Base-by-base conservation (phyloP, 305 asterid genomes). In the Nicotiana rustica region DNA sequence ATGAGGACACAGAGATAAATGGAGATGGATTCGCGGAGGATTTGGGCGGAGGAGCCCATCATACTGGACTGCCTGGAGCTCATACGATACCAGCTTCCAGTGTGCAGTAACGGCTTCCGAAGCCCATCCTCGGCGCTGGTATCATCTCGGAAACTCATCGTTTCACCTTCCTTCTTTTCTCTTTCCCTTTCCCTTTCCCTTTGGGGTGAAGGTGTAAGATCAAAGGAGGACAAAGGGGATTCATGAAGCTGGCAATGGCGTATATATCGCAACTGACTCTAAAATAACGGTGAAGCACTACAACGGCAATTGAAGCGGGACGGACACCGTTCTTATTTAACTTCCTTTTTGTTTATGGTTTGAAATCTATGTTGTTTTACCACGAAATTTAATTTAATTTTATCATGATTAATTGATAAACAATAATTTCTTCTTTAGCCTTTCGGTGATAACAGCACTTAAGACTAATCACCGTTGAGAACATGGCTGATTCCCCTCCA, bases 41-140 rank as follows among this genome's bases (percentile, higher is more conserved):
- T 82, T 71, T 86, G 88, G 41, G 88, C 67, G 1, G 99, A 89
- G 14, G 97, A 91, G 75, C 89, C 86, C 90, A 93, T 82, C 25
- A 87, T 87, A 88, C 95, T 91, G 83, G 94, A 90, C 77, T 89
- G 94, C 35, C 96, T 88, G 59, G 94, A 89, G 7, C 93, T 89
- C 93, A 92, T 87, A 12, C 97, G 91, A 83, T 95, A 95, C 99
- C 99, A 95, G 84, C 99, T 95, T 21, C 98, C 98, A 0, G 97
- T 95, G 82, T 94, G 97, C 80, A 95, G 67, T 41, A 95, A 85
- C 67, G 99, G 99, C 95, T 89, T 94, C 31, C 94, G 91, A 60
- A 90, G 85, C 87, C 93, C 98, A 87, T 93, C 99, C 49, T 94
- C 97, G 41, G 79, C 82, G 59, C 82, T 85, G 4, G 57, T 67